A percentile compares a stretch with the other conserved stretches of the same genome.
These are phyloP conservation scores for Trypanosoma lewisi DNA, from an alignment of 208 protist species.

Conservation along the genomic window DNA sequence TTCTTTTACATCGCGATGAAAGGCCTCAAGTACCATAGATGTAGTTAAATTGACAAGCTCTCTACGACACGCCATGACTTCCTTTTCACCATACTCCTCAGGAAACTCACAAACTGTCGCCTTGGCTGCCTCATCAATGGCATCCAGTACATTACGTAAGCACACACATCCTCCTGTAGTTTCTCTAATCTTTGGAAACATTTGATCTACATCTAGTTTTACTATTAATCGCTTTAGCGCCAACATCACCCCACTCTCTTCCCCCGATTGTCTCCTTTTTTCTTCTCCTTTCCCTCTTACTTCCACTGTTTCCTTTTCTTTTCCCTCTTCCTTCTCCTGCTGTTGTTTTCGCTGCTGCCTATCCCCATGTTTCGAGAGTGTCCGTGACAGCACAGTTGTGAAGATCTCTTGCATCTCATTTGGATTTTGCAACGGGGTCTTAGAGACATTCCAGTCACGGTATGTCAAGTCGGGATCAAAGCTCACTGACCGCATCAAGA, in stretches of 20 bases:
- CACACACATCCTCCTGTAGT: slow-evolving; percentile 4
- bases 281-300: neutral
- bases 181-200: neutral
- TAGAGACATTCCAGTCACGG: slow-evolving; percentile 43
- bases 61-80: slow-evolving; percentile 13
- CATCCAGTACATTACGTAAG: slow-evolving; percentile 10
- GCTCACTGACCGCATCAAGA: slow-evolving; percentile 38
- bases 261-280: slow-evolving; percentile 3
- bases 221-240: slow-evolving; percentile 13
- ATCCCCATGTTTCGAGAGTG: slow-evolving; percentile 1
- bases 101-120: slow-evolving; percentile 3
- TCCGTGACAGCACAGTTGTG: slow-evolving; percentile 12
- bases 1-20: slow-evolving; percentile 50
- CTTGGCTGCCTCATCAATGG: slow-evolving; percentile 12
- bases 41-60: slow-evolving; percentile 17
- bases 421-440: slow-evolving; percentile 28
- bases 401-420: slow-evolving; percentile 39
- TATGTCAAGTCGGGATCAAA: slow-evolving; percentile 46
- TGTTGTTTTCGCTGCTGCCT: too few relatives aligned
- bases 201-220: slow-evolving; percentile 20
- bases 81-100: slow-evolving; percentile 12
- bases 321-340: neutral
- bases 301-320: too few relatives aligned
- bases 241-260: too few relatives aligned
- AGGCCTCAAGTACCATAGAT: slow-evolving; percentile 32